Evolutionary conservation across 1,139 yeast species (phyloP).

Genomic region (Casaregolazyma suthepensis): DNA sequence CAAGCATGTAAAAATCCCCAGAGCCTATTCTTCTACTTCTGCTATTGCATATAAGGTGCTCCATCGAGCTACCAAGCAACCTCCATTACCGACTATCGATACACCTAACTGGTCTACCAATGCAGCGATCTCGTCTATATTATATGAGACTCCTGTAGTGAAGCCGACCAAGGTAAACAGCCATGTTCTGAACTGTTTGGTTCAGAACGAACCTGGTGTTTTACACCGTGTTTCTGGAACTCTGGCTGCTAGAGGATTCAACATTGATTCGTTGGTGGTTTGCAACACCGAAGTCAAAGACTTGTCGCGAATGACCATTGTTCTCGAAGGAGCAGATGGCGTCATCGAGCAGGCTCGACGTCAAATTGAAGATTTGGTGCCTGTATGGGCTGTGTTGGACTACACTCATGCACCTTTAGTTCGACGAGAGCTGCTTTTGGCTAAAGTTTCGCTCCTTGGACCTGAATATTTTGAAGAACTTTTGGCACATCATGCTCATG

Average conservation of each 20-base stretch:
- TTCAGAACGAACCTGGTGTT: constrained; percentile 98
- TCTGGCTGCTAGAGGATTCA: constrained; percentile 95
- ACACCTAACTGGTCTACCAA: constrained; percentile 94
- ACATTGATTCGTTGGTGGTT: constrained; percentile 93
- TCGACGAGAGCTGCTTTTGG: constrained; percentile 81
- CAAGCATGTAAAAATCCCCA: constrained; percentile 1
- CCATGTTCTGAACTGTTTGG: constrained; percentile 92
- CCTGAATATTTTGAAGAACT: constrained; percentile 97
- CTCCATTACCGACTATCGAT: constrained; percentile 90
- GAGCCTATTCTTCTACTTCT: constrained; percentile 55
- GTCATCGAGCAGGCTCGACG: constrained; percentile 98
- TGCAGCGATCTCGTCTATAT: constrained; percentile 89
- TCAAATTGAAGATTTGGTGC: constrained; percentile 95
- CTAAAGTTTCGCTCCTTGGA: constrained; percentile 87
- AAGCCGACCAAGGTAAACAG: constrained; percentile 43
- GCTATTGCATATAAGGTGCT: constrained; percentile 91
- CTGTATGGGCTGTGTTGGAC: constrained; percentile 96
- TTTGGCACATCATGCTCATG: constrained; percentile 73
- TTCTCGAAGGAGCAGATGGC: constrained; percentile 89
- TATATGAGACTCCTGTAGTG: constrained; percentile 87
- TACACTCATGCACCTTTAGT: constrained; percentile 87
- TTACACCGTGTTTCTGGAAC: constrained; percentile 90
- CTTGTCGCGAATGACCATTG: constrained; percentile 94
- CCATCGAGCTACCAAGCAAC: constrained; percentile 75
- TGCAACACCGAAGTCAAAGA: constrained; percentile 96